These are phyloP conservation scores for Fagopyrum esculentum DNA, from an alignment of 148 eudicot species.

Conservation along the genomic window DNA sequence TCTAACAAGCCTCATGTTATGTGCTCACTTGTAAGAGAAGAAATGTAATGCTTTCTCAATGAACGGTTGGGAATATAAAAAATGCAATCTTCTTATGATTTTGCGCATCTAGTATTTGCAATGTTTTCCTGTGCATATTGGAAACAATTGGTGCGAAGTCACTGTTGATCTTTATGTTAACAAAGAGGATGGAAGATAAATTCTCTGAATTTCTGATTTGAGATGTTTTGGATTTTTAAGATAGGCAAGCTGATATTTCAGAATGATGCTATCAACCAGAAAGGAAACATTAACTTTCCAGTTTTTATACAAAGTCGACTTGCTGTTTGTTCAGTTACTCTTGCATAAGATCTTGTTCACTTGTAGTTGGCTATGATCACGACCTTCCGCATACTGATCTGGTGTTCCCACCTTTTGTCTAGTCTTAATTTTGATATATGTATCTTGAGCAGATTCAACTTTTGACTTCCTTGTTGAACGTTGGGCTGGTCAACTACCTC, in stretches of 20 bases:
- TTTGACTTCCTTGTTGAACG: slow-evolving; percentile 67
- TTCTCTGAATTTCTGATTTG: background rate
- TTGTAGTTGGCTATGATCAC: slow-evolving; percentile 4
- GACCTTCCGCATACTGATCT: background rate
- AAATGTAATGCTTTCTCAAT: background rate
- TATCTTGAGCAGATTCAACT: slow-evolving; percentile 64
- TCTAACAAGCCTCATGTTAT: background rate
- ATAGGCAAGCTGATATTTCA: background rate
- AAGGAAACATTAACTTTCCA: background rate
- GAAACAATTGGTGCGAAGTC: background rate
- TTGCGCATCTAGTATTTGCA: background rate
- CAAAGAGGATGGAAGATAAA: background rate
- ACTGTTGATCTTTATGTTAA: background rate
- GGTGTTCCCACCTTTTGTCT: slow-evolving; percentile 8
- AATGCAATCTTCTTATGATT: background rate
- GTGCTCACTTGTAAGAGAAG: background rate
- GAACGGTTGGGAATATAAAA: background rate
- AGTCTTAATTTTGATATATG: background rate
- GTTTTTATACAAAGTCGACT: background rate
- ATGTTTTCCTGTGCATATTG: background rate
- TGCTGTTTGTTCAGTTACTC: background rate
- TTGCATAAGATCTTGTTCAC: background rate
- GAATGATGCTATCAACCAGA: background rate
- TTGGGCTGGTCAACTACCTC: slow-evolving; percentile 83
- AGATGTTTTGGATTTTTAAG: background rate